Evolutionary conservation across 2,329 filamentous ascomycete species (phyloP).

Genomic region (Orbilia javanica): DNA sequence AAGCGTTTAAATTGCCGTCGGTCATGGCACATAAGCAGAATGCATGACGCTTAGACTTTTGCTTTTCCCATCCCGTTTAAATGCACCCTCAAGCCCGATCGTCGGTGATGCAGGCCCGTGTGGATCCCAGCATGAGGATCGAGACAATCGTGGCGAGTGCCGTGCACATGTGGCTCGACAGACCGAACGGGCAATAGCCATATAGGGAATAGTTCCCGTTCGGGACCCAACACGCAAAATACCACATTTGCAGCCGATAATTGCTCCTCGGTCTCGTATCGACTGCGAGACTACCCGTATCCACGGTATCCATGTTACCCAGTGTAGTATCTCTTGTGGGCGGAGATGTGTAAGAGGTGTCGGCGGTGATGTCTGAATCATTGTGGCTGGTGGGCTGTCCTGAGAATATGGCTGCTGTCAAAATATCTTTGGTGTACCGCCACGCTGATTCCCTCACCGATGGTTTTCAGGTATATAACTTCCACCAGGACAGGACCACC

Average conservation of each 20-base stretch:
- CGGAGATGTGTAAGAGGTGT: neutral
- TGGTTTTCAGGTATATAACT: slow-evolving; percentile 1
- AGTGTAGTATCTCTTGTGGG: too few relatives aligned
- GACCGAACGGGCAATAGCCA: slow-evolving; percentile 4
- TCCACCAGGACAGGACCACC: neutral
- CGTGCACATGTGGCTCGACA: slow-evolving; percentile 35
- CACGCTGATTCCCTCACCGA: slow-evolving; percentile 4
- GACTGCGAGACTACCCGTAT: too few relatives aligned
- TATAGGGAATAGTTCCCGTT: slow-evolving; percentile 32
- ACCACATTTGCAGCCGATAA: slow-evolving; percentile 1
- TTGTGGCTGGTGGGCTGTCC: neutral
- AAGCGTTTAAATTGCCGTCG: neutral
- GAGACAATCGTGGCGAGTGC: slow-evolving; percentile 44
- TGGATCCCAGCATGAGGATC: slow-evolving; percentile 23
- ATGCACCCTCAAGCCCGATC: neutral
- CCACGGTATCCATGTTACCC: too few relatives aligned
- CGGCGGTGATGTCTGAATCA: neutral
- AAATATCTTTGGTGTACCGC: neutral
- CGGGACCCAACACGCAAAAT: slow-evolving; percentile 41
- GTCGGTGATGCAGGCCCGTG: slow-evolving; percentile 37
- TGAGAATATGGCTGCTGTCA: neutral
- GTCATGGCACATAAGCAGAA: too few relatives aligned
- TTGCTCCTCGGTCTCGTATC: neutral
- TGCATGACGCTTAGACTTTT: slow-evolving; percentile 56
- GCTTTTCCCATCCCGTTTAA: slow-evolving; percentile 39